Evolutionary conservation across 2,329 filamentous ascomycete genomes (phyloP), one percentile per base, ranked within the genome.

Genomic region (Ophiostoma australiae): DNA sequence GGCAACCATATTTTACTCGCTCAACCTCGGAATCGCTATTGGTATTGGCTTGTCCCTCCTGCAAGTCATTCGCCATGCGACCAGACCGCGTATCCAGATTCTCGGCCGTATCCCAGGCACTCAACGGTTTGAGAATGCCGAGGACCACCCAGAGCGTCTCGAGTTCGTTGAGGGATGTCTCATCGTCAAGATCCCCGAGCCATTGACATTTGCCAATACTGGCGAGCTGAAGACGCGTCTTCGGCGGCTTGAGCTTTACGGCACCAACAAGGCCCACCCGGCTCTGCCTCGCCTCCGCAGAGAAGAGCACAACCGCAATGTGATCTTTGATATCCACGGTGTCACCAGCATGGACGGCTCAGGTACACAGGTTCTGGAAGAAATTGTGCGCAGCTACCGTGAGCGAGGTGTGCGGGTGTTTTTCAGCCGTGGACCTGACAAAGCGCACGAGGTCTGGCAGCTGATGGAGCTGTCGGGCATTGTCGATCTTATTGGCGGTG

Each of bases 241-340:
- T 13, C 86, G 91, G 6, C 84, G 95, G 7, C 84, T 99, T 1
- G 95, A 98, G 80, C 86, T 93, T 31, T 97, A 98, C 77, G 95
- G 95, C n/a, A 94, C 93, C 0, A 89, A 84, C 66, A 84, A 86
- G 70, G 93, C 92, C 0, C 95, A 98, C 76, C 95, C 95, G 0
- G 94, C 94, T 0, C 84, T 97, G 23, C 95, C 95, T 0, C 87
- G 91, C 2, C 84, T 97, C 17, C 86, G 94, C 4, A 83, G 86
- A 35, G 86, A 89, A n/a, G 90, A 94, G 73, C 89, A 92, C 76
- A 97, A 97, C 78, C 87, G 89, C 75, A 97, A 97, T 77, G 85
- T 99, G 79, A 93, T 99, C 73, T 98, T 99, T 77, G 95, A 99
- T 78, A 93, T 98, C 8, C 94, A 98, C 76, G 95, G 95, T n/a